Evolutionary conservation across 441 rosid genomes (phyloP), one percentile per base, ranked within the genome.

Genomic region (Erodium trifolium): DNA sequence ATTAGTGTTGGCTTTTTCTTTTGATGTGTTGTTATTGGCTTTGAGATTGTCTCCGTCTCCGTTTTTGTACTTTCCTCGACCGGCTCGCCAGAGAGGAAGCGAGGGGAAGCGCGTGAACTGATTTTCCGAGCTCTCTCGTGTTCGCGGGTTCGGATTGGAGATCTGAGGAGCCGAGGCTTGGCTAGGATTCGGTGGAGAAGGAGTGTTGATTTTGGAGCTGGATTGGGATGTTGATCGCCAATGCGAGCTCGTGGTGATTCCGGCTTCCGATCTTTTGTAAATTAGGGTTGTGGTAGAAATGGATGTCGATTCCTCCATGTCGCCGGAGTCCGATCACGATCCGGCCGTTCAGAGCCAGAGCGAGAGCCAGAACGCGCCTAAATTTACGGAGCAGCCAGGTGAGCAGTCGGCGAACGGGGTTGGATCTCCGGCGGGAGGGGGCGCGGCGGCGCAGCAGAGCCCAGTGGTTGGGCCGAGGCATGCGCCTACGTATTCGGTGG

Each of bases 301-400:
- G 99, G 95, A 91, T 72, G 84, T 82, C 66, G 99, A 91, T 85
- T 83, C 90, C 18, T 79, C 87, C 66, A 87, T 88, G 94, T 81
- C 57, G 78, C 78, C 86, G 4, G 89, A 83, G 81, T 73, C 85
- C 74, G 95, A 85, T 82, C 92, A 85, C 62, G 90, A 84, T 81
- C 82, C 87, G 29, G 49, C 78, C 2, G 75, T 69, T 4, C 12
- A 35, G 37, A 5, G 37, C 37, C 37, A 34, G 37, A 34, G 37
- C 37, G 37, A 34, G 37, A 34, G 3, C 37, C 37, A 34, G 37
- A 53, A 19, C 16, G 83, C 75, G 31, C 76, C 39, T 73, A 74
- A 69, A 12, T 67, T 68, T 45, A 76, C 73, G 64, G 23, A 71
- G 5, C 76, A 76, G 27, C 27, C 84, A 4, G 66, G 80, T 0